A percentile compares a stretch with the other conserved stretches of the same genome.
Evolutionary conservation across 306 rosid species (phyloP).

Genomic region (Citrullus mucosospermus): DNA sequence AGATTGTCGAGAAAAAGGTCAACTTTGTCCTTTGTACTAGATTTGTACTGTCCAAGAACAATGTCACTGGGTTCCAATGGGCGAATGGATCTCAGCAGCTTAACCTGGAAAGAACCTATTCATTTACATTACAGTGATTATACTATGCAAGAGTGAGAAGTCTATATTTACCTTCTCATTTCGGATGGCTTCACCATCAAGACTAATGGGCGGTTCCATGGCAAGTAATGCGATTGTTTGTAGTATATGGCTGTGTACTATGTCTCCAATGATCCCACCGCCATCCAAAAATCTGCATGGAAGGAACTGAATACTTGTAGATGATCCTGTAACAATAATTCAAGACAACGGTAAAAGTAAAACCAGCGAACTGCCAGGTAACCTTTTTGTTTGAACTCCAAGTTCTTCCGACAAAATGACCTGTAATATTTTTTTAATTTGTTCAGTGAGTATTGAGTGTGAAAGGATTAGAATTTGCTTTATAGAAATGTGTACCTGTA

Average conservation of each 20-base stretch:
- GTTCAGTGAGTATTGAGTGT: not conserved
- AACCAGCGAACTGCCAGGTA: slow-evolving; percentile 1
- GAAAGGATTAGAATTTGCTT: not conserved
- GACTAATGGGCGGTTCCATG: slow-evolving; percentile 91
- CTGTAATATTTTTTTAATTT: slow-evolving; percentile 17
- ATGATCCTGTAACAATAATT: not conserved
- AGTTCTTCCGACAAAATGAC: slow-evolving; percentile 74
- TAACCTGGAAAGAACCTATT: slow-evolving; percentile 54
- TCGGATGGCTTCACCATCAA: slow-evolving; percentile 84
- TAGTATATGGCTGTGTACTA: slow-evolving; percentile 81
- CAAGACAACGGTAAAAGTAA: not conserved
- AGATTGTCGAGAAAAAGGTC: slow-evolving; percentile 36
- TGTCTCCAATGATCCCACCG: slow-evolving; percentile 78
- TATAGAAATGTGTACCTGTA: slow-evolving; percentile 38
- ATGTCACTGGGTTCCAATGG: slow-evolving; percentile 63
- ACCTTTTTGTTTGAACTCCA: slow-evolving; percentile 69
- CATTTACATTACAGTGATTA: slow-evolving; percentile 12
- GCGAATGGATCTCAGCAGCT: slow-evolving; percentile 74
- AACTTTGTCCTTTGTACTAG: slow-evolving; percentile 32
- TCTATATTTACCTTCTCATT: slow-evolving; percentile 65
- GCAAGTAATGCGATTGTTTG: slow-evolving; percentile 89
- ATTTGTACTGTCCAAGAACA: slow-evolving; percentile 83
- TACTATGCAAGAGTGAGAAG: not conserved
- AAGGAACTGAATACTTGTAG: slow-evolving; percentile 1
- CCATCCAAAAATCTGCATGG: slow-evolving; percentile 63